Base-by-base conservation (phyloP, 129 eudicot species). In the Flaveria robusta region DNA sequence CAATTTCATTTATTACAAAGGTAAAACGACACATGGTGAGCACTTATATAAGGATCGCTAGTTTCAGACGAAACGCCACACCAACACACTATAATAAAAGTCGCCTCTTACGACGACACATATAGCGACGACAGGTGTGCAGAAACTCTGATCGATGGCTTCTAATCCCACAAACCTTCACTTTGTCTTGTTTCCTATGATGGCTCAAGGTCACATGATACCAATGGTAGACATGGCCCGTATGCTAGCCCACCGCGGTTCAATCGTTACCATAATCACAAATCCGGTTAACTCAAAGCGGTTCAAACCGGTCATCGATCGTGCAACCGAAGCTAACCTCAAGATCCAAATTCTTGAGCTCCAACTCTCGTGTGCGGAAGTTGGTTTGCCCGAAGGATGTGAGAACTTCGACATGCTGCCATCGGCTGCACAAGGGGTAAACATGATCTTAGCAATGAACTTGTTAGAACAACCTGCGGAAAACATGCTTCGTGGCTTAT, bases 161-260 rank as follows among this genome's bases (percentile, higher is more conserved):
- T 51, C 58, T 16, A 19, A 69, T 13, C 72, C 79, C 20, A 60
- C 71, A 62, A 46, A 83, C 46, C 87, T 80, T 80, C 90, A 86
- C 70, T 68, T 83, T 50, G 79, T 86, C 63, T 71, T 84, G 52
- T 63, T 84, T 70, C 88, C 86, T 68, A 69, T 81, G 31, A 77
- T 87, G 88, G 83, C 88, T 43, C 91, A 81, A 84, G 86, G 91
- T 19, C 88, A 87, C 69, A 39, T 79, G 59, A 83, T 84, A 55
- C 91, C 86, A 23, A 87, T 84, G 80, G 78, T 84, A 31, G 91
- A 84, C 77, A 81, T 87, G 23, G 83, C 86, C 31, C 74, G 74
- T 43, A 52, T 87, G 20, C 70, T 87, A 75, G 88, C 91, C 29
- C 74, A 84, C 70, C 86, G 66, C 4, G 83, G 82, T 47, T 78